Evolutionary conservation across 2,329 filamentous ascomycete genomes (phyloP).

Genomic region (Basipetospora chlamydospora): DNA sequence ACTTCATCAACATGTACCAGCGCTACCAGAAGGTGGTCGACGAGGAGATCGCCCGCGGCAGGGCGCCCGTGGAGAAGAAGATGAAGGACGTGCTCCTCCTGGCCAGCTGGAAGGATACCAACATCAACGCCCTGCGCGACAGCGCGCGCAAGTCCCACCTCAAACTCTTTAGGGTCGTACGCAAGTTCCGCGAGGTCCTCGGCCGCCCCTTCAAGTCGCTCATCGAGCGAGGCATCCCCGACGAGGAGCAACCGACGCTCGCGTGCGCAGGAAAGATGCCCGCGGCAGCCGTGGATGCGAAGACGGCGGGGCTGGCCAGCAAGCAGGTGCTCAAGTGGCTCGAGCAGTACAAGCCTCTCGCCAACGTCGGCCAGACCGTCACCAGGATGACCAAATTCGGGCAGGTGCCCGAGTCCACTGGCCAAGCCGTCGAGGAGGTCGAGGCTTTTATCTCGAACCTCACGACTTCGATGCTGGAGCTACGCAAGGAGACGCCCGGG

Average conservation of each 20-base stretch:
- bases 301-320: neutral
- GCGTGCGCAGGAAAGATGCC: constrained; percentile 9
- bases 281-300: neutral
- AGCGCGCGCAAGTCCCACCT: constrained; percentile 82
- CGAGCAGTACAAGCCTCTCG: constrained; percentile 47
- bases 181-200: constrained; percentile 74
- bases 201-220: constrained; percentile 60
- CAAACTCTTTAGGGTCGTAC: constrained; percentile 80
- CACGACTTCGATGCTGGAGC: constrained; percentile 50
- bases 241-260: constrained; percentile 18
- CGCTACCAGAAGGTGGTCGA: constrained; percentile 54
- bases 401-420: constrained; percentile 30
- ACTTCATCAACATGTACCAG: constrained; percentile 63
- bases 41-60: constrained; percentile 52
- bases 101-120: constrained; percentile 96
- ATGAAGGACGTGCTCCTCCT: constrained; percentile 88
- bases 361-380: constrained; percentile 54
- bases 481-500: constrained; percentile 71
- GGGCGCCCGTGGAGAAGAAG: constrained; percentile 67
- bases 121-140: constrained; percentile 76
- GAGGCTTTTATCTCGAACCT: constrained; percentile 56
- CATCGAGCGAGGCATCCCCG: constrained; percentile 43
- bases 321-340: constrained; percentile 17
- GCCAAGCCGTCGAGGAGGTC: constrained; percentile 45
- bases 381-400: constrained; percentile 59